phyloP scores from a whole-genome alignment of 1,284 basidiomycete genomes.

The Cryptococcus sp. region DNA sequence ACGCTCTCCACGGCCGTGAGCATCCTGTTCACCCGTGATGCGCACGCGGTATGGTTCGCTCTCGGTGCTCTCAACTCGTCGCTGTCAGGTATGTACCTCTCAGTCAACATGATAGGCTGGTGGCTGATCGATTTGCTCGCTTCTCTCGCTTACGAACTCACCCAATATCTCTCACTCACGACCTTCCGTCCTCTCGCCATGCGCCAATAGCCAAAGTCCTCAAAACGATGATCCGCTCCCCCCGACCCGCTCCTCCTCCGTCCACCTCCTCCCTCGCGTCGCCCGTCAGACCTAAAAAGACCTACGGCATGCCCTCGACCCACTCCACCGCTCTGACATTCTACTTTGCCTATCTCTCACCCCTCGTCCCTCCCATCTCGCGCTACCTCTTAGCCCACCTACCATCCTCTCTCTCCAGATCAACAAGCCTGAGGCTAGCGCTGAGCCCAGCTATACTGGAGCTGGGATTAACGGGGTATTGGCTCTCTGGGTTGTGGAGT shows the following conservation, averaged over 20 bases:
- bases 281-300: slow-evolving; percentile 37
- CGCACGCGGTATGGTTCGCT: slow-evolving; percentile 68
- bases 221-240: slow-evolving; percentile 62
- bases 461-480: slow-evolving; percentile 12
- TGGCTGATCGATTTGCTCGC: too few species aligned
- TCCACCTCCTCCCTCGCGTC: slow-evolving; percentile 38
- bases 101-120: neutral
- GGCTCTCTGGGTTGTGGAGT: slow-evolving; percentile 62
- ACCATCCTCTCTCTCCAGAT: neutral
- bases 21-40: slow-evolving; percentile 68
- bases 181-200: too few species aligned
- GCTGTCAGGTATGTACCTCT: slow-evolving; percentile 43
- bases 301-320: slow-evolving; percentile 79
- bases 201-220: slow-evolving; percentile 65
- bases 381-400: too few species aligned
- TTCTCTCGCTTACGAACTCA: neutral
- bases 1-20: slow-evolving; percentile 61
- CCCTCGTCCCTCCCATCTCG: slow-evolving; percentile 52
- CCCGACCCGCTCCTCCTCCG: slow-evolving; percentile 60
- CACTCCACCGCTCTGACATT: slow-evolving; percentile 76
- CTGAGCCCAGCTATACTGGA: neutral
- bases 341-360: slow-evolving; percentile 66
- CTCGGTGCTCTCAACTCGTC: slow-evolving; percentile 66
- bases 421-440: neutral
- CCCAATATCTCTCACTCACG: neutral